Evolutionary conservation across 176 grass and related monocot genomes (phyloP).

Genomic region (Zoysia pacifica): DNA sequence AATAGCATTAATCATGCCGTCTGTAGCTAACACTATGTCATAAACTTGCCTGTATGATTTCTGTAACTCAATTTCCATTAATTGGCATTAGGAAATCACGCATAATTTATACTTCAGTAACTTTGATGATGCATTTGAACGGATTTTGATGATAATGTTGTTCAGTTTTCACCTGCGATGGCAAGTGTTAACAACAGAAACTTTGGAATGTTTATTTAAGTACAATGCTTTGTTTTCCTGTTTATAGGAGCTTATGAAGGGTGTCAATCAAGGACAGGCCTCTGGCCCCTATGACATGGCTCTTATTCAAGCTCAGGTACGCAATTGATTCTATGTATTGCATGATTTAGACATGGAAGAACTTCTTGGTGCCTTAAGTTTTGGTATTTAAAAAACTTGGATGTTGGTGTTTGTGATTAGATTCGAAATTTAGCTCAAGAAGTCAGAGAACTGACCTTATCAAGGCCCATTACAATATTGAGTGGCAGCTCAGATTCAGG

Average conservation of each 20-base stretch:
- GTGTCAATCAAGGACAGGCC: slow-evolving; percentile 67
- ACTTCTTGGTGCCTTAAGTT: slow-evolving; percentile 4
- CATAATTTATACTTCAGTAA: slow-evolving; percentile 14
- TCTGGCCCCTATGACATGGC: slow-evolving; percentile 63
- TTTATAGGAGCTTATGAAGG: slow-evolving; percentile 80
- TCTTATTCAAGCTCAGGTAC: slow-evolving; percentile 91
- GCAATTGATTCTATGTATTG: slow-evolving; percentile 18
- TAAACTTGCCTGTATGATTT: neutral
- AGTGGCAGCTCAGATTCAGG: slow-evolving; percentile 67
- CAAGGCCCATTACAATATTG: slow-evolving; percentile 83
- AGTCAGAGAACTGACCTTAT: slow-evolving; percentile 77
- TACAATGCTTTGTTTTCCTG: neutral
- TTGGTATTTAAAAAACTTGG: slow-evolving; percentile 11
- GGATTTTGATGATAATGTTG: slow-evolving; percentile 4
- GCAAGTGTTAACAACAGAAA: neutral
- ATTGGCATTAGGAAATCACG: neutral
- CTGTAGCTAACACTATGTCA: neutral
- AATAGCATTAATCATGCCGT: neutral
- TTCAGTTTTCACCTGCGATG: slow-evolving; percentile 16
- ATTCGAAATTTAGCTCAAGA: slow-evolving; percentile 90
- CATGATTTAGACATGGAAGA: slow-evolving; percentile 8
- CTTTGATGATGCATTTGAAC: neutral
- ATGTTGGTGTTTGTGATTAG: slow-evolving; percentile 48
- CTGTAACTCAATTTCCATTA: neutral
- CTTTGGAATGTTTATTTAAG: slow-evolving; percentile 25